A percentile compares a stretch with the other conserved stretches of the same genome.
phyloP scores from a whole-genome alignment of 2,329 filamentous ascomycete genomes.

The Claviceps quebecensis region DNA sequence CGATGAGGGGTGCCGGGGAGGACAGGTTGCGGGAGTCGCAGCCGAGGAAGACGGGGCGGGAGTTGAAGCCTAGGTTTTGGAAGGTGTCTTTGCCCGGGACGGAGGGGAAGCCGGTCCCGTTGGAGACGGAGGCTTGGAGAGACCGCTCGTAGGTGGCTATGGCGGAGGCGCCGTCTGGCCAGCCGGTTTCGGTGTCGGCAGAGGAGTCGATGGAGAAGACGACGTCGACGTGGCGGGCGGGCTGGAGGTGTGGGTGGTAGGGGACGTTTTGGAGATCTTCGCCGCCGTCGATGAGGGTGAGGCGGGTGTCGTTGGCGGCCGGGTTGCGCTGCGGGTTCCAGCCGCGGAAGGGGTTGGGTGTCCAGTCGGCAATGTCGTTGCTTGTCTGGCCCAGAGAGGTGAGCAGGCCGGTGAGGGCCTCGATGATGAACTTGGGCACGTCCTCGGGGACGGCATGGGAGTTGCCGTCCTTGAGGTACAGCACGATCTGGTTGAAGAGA shows the following conservation, averaged over 20 bases:
- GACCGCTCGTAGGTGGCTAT: conserved; percentile 43
- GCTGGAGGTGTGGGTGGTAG: conserved; percentile 46
- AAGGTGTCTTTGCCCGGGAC: conserved; percentile 44
- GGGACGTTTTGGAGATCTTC: conserved; percentile 71
- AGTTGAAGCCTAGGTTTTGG: conserved; percentile 43
- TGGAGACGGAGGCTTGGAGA: conserved; percentile 29
- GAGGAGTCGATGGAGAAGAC: conserved; percentile 52
- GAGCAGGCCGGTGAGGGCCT: conserved; percentile 37
- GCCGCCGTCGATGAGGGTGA: conserved; percentile 71
- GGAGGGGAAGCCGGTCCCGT: conserved; percentile 42
- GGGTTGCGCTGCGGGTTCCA: conserved; percentile 34
- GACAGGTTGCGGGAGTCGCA: conserved; percentile 44
- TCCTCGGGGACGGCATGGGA: conserved; percentile 35
- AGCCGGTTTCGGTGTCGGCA: conserved; percentile 43
- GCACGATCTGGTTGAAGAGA: conserved; percentile 58
- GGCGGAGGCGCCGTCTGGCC: conserved; percentile 47
- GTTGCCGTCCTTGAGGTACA: conserved; percentile 48
- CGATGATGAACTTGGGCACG: conserved; percentile 27
- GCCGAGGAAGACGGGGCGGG: conserved; percentile 48
- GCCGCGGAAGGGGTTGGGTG: conserved; percentile 43
- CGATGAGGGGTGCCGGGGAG: conserved; percentile 50
- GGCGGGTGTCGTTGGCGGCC: conserved; percentile 29
- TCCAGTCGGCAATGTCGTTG: conserved; percentile 64
- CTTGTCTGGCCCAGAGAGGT: conserved; percentile 39
- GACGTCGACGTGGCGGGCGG: conserved; percentile 41